These are phyloP conservation scores for Fusarium hainanense DNA, from an alignment of 2,329 filamentous ascomycete species.

Conservation along the genomic window DNA sequence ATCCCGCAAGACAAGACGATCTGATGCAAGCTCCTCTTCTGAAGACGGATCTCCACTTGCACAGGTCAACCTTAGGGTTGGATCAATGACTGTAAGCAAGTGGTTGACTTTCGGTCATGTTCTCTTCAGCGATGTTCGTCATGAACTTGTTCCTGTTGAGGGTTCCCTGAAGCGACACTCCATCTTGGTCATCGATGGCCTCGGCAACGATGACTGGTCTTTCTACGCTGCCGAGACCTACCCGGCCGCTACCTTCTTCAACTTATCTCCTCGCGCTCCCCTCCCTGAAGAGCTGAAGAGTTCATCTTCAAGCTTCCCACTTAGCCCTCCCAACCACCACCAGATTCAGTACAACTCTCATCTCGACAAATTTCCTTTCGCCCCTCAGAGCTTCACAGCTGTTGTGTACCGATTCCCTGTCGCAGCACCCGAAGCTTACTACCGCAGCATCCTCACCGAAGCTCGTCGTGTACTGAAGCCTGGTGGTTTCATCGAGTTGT, in stretches of 20 bases:
- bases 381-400: constrained; percentile 77
- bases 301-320: constrained; percentile 60
- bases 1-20: constrained; percentile 52
- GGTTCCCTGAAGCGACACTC: constrained; percentile 61
- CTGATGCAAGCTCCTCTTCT: constrained; percentile 60
- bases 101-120: constrained; percentile 89
- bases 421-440: constrained; percentile 74
- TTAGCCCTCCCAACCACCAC: constrained; percentile 76
- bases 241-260: constrained; percentile 78
- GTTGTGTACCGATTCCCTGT: constrained; percentile 82
- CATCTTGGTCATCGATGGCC: constrained; percentile 82
- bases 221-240: constrained; percentile 88
- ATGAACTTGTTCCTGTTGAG: constrained; percentile 67
- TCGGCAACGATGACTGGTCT: constrained; percentile 90
- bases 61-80: constrained; percentile 80
- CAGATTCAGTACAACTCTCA: constrained; percentile 76
- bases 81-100: constrained; percentile 86
- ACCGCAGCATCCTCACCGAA: constrained; percentile 78
- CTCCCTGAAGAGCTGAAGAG: constrained; percentile 58
- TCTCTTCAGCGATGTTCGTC: constrained; percentile 81
- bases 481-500: constrained; percentile 82
- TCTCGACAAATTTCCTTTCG: constrained; percentile 77
- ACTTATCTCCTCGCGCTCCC: constrained; percentile 71
- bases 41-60: constrained; percentile 72
- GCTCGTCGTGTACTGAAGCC: constrained; percentile 81